phyloP scores from a whole-genome alignment of 352 stramenopile genomes.

The Phytopythium delawarense region DNA sequence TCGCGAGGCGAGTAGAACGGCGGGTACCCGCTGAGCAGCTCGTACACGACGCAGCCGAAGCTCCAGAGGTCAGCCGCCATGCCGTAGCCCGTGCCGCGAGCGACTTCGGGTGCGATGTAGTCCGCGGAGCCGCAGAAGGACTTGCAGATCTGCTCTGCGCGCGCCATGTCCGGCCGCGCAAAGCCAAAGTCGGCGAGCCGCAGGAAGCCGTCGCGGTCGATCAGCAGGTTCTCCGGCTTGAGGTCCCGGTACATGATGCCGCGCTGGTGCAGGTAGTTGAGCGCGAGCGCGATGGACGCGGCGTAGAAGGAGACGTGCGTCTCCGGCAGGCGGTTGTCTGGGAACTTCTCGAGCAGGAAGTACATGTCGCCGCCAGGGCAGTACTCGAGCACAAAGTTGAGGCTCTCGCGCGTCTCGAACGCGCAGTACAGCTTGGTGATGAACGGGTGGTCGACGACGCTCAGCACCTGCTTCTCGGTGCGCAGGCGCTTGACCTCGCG shows the following conservation, averaged over 20 bases:
- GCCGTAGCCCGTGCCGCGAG: slow-evolving; percentile 70
- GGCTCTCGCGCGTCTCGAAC: slow-evolving; percentile 88
- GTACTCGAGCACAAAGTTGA: slow-evolving; percentile 99
- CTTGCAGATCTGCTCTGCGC: slow-evolving; percentile 56
- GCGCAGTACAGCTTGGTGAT: slow-evolving; percentile 96
- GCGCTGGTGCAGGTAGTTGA: slow-evolving; percentile 83
- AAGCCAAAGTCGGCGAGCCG: slow-evolving; percentile 85
- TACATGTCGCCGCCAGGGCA: slow-evolving; percentile 96
- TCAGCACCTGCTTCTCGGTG: slow-evolving; percentile 97
- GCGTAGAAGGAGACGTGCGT: slow-evolving; percentile 94
- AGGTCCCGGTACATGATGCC: slow-evolving; percentile 88
- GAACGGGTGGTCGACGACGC: slow-evolving; percentile 94
- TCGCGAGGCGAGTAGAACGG: slow-evolving; percentile 91
- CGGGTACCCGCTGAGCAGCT: slow-evolving; percentile 79
- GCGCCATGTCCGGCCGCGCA: slow-evolving; percentile 46
- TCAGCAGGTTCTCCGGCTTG: slow-evolving; percentile 90
- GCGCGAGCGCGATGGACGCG: slow-evolving; percentile 94
- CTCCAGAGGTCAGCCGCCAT: slow-evolving; percentile 81
- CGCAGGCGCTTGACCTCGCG: slow-evolving; percentile 77
- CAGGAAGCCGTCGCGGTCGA: slow-evolving; percentile 89
- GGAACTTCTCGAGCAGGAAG: slow-evolving; percentile 88
- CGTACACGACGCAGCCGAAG: slow-evolving; percentile 87
- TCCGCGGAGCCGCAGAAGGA: slow-evolving; percentile 83
- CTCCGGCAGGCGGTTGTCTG: slow-evolving; percentile 93
- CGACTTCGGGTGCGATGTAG: slow-evolving; percentile 83